A percentile compares a stretch with the other conserved stretches of the same genome.
These are phyloP conservation scores for Teratosphaeria pseudoeucalypti DNA, from an alignment of 2,329 filamentous ascomycete genomes.

Conservation along the genomic window DNA sequence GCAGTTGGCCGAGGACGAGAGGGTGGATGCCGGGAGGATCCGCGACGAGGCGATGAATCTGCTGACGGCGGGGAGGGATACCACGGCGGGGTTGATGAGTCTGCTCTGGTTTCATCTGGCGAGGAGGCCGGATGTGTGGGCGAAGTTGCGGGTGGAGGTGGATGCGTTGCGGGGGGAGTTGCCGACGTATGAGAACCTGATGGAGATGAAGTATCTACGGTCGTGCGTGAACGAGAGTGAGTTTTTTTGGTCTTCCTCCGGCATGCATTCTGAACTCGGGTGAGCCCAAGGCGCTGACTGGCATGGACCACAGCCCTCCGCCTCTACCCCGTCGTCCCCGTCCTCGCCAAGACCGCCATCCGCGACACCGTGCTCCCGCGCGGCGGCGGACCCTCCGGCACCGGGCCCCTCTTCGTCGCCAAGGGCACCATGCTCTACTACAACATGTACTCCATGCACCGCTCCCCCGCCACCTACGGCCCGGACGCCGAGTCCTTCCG, in stretches of 20 bases:
- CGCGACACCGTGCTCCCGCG: constrained; percentile 62
- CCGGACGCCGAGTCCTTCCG: constrained; percentile 37
- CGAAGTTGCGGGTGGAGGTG: constrained; percentile 15
- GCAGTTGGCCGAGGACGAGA: constrained; percentile 42
- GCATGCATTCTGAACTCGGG: not conserved
- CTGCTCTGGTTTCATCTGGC: constrained; percentile 25
- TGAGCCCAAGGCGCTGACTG: not conserved
- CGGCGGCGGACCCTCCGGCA: constrained; percentile 42
- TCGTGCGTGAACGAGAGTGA: constrained; percentile 51
- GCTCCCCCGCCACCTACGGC: constrained; percentile 26
- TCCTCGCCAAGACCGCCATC: constrained; percentile 63
- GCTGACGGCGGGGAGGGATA: constrained; percentile 43
- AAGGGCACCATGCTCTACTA: constrained; percentile 18
- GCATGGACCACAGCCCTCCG: constrained; percentile 37
- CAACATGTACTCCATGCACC: constrained; percentile 18
- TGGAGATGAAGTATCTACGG: constrained; percentile 27
- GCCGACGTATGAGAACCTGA: constrained; percentile 29
- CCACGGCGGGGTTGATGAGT: constrained; percentile 38
- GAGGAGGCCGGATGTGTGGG: constrained; percentile 11
- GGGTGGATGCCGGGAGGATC: constrained; percentile 26
- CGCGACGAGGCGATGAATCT: constrained; percentile 38
- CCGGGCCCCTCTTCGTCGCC: constrained; percentile 41
- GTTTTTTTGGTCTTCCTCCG: not conserved
- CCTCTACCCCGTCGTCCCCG: constrained; percentile 64
- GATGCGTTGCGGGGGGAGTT: constrained; percentile 17